Conservation (phyloP, 257 asterid genomes). For the Striga asiatica region DNA sequence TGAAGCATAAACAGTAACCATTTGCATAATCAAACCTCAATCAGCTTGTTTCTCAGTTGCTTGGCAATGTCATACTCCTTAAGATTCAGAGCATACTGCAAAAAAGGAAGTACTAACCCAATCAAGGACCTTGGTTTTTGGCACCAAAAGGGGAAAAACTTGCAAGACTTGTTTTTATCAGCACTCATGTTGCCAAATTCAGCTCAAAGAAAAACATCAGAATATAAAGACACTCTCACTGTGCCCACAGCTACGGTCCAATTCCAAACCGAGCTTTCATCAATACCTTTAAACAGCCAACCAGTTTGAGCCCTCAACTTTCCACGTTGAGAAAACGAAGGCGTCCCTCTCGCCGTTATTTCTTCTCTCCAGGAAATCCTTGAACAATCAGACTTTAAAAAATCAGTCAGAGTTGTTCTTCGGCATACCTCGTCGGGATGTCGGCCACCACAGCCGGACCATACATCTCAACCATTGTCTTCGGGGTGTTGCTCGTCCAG, state of each 20-base stretch:
- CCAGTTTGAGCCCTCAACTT: conserved; percentile 61
- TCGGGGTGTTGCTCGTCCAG: too few relatives aligned
- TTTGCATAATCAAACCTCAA: conserved; percentile 47
- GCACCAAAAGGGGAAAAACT: conserved; percentile 5
- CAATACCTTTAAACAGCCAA: conserved; percentile 68
- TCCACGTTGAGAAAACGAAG: conserved; percentile 28
- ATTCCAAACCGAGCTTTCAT: conserved; percentile 43
- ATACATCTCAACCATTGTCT: too few relatives aligned
- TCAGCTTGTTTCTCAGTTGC: conserved; percentile 79
- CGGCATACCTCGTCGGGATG: too few relatives aligned
- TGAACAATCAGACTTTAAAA: too few relatives aligned
- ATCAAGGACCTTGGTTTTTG: not conserved
- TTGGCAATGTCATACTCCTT: conserved; percentile 89
- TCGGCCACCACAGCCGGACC: too few relatives aligned
- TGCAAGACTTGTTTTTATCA: conserved; percentile 22
- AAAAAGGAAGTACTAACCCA: conserved; percentile 16
- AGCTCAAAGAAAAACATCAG: conserved; percentile 92
- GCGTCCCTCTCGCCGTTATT: too few relatives aligned
- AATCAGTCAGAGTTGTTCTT: too few relatives aligned
- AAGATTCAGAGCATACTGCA: conserved; percentile 92
- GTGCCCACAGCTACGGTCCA: conserved; percentile 63
- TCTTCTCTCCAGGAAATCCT: too few relatives aligned
- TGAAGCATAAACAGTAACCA: too few relatives aligned
- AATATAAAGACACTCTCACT: conserved; percentile 80
- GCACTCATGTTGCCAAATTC: conserved; percentile 90